Percentiles rank a stretch among this genome's conserved stretches.
phyloP scores from a whole-genome alignment of 2,329 filamentous ascomycete genomes.

The Orbilia brochopaga region DNA sequence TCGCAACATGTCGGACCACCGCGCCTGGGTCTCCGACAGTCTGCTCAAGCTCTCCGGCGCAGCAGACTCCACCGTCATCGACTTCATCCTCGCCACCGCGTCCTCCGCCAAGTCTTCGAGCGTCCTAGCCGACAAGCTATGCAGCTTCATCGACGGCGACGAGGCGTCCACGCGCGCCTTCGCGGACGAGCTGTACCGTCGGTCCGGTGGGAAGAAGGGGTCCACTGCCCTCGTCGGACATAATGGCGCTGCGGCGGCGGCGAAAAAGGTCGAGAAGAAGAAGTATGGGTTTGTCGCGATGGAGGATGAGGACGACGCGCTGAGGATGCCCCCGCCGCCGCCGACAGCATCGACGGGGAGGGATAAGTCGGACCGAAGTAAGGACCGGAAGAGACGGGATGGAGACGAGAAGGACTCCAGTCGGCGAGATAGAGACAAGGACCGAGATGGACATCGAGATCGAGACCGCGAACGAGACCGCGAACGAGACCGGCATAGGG shows the following conservation, averaged over 20 bases:
- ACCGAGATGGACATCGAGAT: slow-evolving; percentile 55
- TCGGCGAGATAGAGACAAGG: slow-evolving; percentile 56
- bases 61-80: slow-evolving; percentile 65
- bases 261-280: slow-evolving; percentile 58
- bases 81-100: slow-evolving; percentile 66
- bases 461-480: slow-evolving; percentile 54
- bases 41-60: slow-evolving; percentile 62
- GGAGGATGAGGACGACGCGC: slow-evolving; percentile 67
- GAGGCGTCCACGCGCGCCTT: slow-evolving; percentile 59
- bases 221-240: slow-evolving; percentile 16
- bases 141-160: slow-evolving; percentile 62
- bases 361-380: slow-evolving; percentile 57
- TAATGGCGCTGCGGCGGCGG: slow-evolving; percentile 25
- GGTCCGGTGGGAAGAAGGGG: slow-evolving; percentile 52
- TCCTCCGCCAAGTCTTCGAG: slow-evolving; percentile 61
- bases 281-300: slow-evolving; percentile 72
- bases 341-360: slow-evolving; percentile 61
- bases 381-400: slow-evolving; percentile 57
- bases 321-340: slow-evolving; percentile 51
- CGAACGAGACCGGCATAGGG: slow-evolving; percentile 41
- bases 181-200: slow-evolving; percentile 55
- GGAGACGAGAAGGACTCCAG: slow-evolving; percentile 52
- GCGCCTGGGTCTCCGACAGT: slow-evolving; percentile 55
- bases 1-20: slow-evolving; percentile 51
- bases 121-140: slow-evolving; percentile 63